These are phyloP conservation scores for Teratosphaeria destructans DNA, from an alignment of 2,329 filamentous ascomycete genomes.

Conservation along the genomic window DNA sequence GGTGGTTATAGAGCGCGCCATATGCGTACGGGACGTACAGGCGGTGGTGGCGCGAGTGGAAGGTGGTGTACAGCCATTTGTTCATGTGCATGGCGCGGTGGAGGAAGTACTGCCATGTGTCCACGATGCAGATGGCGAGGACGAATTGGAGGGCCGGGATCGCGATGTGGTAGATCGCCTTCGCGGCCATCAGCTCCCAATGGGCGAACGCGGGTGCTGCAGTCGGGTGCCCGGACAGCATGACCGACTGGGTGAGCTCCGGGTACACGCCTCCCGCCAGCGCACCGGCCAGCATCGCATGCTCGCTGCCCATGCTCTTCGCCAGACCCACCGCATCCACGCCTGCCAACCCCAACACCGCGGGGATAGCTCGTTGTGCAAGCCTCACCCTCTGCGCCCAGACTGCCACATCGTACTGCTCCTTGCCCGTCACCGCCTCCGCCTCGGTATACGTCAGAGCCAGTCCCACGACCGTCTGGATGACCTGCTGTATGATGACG, in stretches of 20 bases:
- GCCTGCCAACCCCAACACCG: slow-evolving; percentile 59
- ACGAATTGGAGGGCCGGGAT: slow-evolving; percentile 71
- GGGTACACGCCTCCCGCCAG: slow-evolving; percentile 77
- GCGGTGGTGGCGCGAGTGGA: slow-evolving; percentile 91
- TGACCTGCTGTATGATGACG: slow-evolving; percentile 73
- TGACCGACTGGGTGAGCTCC: slow-evolving; percentile 47
- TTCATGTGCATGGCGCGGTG: slow-evolving; percentile 97
- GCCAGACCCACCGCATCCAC: slow-evolving; percentile 67
- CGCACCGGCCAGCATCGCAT: slow-evolving; percentile 64
- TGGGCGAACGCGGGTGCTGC: slow-evolving; percentile 62
- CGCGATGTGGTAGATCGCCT: slow-evolving; percentile 65
- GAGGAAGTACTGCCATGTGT: slow-evolving; percentile 97
- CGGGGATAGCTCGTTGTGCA: slow-evolving; percentile 67
- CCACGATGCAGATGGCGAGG: slow-evolving; percentile 64
- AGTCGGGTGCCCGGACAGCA: slow-evolving; percentile 39
- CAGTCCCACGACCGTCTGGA: slow-evolving; percentile 67
- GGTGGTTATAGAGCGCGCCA: slow-evolving; percentile 93
- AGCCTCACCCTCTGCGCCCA: slow-evolving; percentile 79
- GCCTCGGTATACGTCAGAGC: slow-evolving; percentile 62
- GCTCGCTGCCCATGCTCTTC: slow-evolving; percentile 58
- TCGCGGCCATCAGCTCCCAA: slow-evolving; percentile 71
- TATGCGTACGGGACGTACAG: slow-evolving; percentile 97
- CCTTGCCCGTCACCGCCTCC: slow-evolving; percentile 61
- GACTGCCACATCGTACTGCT: slow-evolving; percentile 76
- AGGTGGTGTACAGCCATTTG: slow-evolving; percentile 86